Conservation (phyloP, 192 early-diverging fungal species). For the Chytriomyces sp. region DNA sequence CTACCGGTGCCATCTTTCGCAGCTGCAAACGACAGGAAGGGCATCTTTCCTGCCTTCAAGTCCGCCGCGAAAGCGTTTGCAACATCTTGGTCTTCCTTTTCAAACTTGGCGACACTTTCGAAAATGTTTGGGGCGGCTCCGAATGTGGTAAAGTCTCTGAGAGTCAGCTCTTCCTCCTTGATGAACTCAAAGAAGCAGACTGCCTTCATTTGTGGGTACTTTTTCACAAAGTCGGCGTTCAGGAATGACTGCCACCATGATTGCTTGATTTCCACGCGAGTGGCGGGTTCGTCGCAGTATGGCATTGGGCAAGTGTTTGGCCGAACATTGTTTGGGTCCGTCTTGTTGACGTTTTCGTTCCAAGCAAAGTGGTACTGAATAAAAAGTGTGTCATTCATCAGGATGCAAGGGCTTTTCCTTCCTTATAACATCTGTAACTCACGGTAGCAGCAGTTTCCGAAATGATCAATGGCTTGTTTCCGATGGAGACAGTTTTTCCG, state of each 20-base stretch:
- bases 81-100: background rate
- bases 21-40: conserved; percentile 17
- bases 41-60: conserved; percentile 4
- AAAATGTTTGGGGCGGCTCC: conserved; percentile 18
- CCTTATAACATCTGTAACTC: no score
- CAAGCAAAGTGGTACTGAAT: conserved; percentile 7
- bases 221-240: background rate
- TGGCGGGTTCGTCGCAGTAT: background rate
- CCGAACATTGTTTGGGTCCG: background rate
- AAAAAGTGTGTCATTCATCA: no score
- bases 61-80: background rate
- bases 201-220: conserved; percentile 43
- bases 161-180: conserved; percentile 45
- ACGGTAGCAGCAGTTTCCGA: conserved; percentile 10
- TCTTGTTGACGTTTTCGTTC: background rate
- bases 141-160: conserved; percentile 45
- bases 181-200: conserved; percentile 48
- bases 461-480: conserved; percentile 29
- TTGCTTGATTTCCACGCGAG: conserved; percentile 35
- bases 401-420: no score
- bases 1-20: background rate
- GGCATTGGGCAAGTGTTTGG: conserved; percentile 4
- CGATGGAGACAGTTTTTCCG: conserved; percentile 4
- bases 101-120: background rate
- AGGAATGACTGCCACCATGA: conserved; percentile 33